These are phyloP conservation scores for Phytophthora constricta DNA, from an alignment of 352 stramenopile species.

Conservation along the genomic window DNA sequence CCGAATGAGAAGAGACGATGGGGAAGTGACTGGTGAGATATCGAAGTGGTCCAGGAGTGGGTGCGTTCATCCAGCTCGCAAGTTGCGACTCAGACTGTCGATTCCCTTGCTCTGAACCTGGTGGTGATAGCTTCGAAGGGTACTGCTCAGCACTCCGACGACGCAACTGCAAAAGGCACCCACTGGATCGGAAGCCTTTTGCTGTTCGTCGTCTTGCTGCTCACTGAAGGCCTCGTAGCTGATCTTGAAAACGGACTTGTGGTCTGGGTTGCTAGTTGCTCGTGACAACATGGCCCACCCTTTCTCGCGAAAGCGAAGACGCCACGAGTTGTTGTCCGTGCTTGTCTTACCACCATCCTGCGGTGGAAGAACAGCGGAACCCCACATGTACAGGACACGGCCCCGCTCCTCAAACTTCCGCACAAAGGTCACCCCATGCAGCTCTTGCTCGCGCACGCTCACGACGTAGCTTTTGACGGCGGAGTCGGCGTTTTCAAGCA, in stretches of 20 bases:
- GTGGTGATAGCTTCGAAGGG: not conserved
- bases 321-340: not conserved
- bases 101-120: not conserved
- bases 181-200: not conserved
- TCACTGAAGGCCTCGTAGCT: constrained; percentile 7
- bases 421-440: constrained; percentile 12
- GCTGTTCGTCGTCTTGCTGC: not conserved
- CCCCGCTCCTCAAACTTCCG: constrained; percentile 14
- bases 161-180: constrained; percentile 2
- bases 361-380: constrained; percentile 8
- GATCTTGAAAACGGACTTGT: constrained; percentile 6
- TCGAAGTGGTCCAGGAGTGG: not conserved
- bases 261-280: constrained; percentile 1
- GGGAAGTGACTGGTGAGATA: constrained; percentile 23
- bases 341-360: not conserved
- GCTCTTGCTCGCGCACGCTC: not conserved
- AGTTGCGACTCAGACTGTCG: not conserved
- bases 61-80: not conserved
- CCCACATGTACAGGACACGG: constrained; percentile 13
- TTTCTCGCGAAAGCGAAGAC: constrained; percentile 7
- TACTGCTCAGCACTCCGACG: not conserved
- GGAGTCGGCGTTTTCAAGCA: constrained; percentile 6
- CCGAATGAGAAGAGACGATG: not conserved
- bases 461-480: constrained; percentile 16
- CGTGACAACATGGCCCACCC: constrained; percentile 15